phyloP scores from a whole-genome alignment of 164 flowering plant species.

The Dillenia turbinata region DNA sequence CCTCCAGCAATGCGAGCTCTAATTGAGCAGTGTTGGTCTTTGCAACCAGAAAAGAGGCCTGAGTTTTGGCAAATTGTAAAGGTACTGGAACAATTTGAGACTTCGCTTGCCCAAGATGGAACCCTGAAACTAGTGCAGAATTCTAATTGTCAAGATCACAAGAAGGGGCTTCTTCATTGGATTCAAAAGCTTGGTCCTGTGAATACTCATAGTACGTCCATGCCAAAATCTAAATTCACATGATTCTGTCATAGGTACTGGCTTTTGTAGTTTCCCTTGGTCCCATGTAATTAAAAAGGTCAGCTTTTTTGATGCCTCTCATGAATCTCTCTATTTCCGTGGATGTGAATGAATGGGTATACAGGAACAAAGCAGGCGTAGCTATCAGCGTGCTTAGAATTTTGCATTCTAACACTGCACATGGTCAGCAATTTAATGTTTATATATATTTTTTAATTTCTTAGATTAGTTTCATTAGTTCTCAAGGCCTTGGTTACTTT shows the following conservation, averaged over 20 bases:
- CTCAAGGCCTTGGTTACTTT: too few relatives aligned
- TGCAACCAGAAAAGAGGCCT: slow-evolving; percentile 58
- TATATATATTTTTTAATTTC: too few relatives aligned
- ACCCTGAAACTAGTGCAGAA: slow-evolving; percentile 44
- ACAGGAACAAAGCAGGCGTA: not conserved
- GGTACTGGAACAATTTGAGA: slow-evolving; percentile 66
- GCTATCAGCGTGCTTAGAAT: too few relatives aligned
- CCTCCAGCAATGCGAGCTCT: slow-evolving; percentile 63
- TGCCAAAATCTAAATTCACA: slow-evolving; percentile 50
- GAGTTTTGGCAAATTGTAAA: slow-evolving; percentile 71
- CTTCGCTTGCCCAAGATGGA: slow-evolving; percentile 59
- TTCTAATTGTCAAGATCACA: slow-evolving; percentile 50
- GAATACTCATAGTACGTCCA: slow-evolving; percentile 23
- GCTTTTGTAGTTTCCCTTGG: slow-evolving; percentile 20
- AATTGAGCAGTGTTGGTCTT: slow-evolving; percentile 68
- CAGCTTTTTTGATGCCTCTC: not conserved
- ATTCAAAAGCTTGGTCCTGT: slow-evolving; percentile 64
- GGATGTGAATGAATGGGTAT: not conserved
- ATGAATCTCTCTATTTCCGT: not conserved
- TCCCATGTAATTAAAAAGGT: slow-evolving; percentile 9
- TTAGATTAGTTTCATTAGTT: too few relatives aligned
- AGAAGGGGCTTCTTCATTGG: slow-evolving; percentile 73
- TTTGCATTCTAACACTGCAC: too few relatives aligned
- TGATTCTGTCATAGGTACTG: slow-evolving; percentile 26
- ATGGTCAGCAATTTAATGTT: too few relatives aligned